phyloP scores from a whole-genome alignment of 306 rosid genomes.

The Styphnolobium japonicum region DNA sequence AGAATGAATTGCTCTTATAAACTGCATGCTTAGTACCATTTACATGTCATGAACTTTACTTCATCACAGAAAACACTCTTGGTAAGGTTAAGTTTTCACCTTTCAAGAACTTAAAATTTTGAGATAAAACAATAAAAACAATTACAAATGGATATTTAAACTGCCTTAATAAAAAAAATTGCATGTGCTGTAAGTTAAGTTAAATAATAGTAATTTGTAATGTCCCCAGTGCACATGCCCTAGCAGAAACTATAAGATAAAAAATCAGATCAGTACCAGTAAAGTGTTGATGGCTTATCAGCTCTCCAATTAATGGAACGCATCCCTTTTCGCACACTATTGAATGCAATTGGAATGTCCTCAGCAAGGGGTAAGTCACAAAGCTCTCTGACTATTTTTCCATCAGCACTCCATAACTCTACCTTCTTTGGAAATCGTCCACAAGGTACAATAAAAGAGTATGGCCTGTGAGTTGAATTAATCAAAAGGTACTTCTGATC shows the following conservation, averaged over 20 bases:
- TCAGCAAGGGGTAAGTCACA: constrained; percentile 96
- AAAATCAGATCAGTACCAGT: constrained; percentile 58
- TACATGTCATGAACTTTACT: not conserved
- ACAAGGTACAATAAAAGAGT: constrained; percentile 89
- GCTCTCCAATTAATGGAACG: constrained; percentile 96
- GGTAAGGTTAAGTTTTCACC: constrained; percentile 12
- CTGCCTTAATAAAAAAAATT: not conserved
- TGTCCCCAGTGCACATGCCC: not conserved
- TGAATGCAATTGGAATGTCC: constrained; percentile 87
- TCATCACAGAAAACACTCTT: not conserved
- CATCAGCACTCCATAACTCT: constrained; percentile 81
- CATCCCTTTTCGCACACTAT: constrained; percentile 90
- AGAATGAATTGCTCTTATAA: constrained; percentile 1
- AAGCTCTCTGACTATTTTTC: constrained; percentile 70
- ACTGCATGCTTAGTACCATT: constrained; percentile 1
- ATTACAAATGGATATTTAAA: not conserved
- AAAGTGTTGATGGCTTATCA: constrained; percentile 80
- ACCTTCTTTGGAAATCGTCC: constrained; percentile 95
- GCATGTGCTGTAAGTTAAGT: not conserved
- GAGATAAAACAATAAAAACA: not conserved
- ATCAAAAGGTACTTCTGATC: constrained; percentile 69
- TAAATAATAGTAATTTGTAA: not conserved
- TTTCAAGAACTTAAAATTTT: not conserved
- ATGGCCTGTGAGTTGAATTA: constrained; percentile 83
- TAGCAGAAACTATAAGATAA: constrained; percentile 8